Conservation (phyloP, 1,284 basidiomycete species). For the Phlebopus sp. region DNA sequence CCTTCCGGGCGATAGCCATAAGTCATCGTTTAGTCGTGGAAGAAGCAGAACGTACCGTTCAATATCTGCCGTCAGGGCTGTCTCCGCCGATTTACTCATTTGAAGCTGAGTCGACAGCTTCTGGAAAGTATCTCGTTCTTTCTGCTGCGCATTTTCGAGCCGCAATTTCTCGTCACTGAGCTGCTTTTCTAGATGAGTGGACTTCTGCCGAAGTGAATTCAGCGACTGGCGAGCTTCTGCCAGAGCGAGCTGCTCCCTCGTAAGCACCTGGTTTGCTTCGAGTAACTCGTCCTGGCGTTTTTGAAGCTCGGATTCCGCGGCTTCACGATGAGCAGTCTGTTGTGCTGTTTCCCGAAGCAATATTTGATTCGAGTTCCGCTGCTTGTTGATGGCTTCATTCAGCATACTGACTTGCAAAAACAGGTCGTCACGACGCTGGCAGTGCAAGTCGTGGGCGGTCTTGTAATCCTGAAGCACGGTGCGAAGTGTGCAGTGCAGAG, state of each 20-base stretch:
- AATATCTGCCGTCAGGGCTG: constrained; percentile 57
- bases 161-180: constrained; percentile 26
- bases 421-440: constrained; percentile 33
- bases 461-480: constrained; percentile 17
- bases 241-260: constrained; percentile 19
- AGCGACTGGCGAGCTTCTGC: constrained; percentile 22
- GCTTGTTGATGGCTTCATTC: constrained; percentile 28
- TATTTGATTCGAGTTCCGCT: constrained; percentile 34
- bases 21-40: constrained; percentile 2
- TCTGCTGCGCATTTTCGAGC: constrained; percentile 39
- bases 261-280: constrained; percentile 24
- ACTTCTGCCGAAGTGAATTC: constrained; percentile 30
- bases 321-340: constrained; percentile 38
- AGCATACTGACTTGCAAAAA: constrained; percentile 27
- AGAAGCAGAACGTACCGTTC: constrained; percentile 48
- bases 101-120: constrained; percentile 48
- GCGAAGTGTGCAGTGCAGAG: constrained; percentile 13
- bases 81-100: constrained; percentile 58
- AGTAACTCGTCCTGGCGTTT: constrained; percentile 37
- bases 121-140: constrained; percentile 49
- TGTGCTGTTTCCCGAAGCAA: constrained; percentile 38
- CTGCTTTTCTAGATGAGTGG: constrained; percentile 17
- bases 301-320: constrained; percentile 39
- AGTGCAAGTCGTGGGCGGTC: constrained; percentile 34
- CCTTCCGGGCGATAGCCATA: constrained; percentile 34